These are phyloP conservation scores for Collybia sp. DNA, from an alignment of 768 basidiomycete species.

Conservation along the genomic window DNA sequence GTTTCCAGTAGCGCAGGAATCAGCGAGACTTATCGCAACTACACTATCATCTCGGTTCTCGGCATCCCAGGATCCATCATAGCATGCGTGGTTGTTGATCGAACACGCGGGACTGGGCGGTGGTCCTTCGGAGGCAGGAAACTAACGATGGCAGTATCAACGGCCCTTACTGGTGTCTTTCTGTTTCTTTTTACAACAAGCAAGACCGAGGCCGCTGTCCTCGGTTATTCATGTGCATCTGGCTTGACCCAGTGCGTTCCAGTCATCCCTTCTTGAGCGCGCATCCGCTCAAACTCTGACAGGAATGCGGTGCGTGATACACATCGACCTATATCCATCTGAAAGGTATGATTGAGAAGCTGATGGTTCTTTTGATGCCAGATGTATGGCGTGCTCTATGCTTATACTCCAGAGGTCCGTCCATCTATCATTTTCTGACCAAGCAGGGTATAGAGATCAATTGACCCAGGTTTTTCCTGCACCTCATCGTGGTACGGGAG, in stretches of 20 bases:
- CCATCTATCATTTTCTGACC: neutral
- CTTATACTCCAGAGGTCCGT: constrained; percentile 50
- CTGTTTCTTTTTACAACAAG: constrained; percentile 50
- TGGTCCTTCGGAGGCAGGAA: constrained; percentile 41
- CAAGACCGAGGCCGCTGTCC: constrained; percentile 28
- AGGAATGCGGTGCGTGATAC: constrained; percentile 30
- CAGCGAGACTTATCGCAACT: constrained; percentile 38
- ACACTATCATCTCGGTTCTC: constrained; percentile 41
- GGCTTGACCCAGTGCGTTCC: constrained; percentile 33
- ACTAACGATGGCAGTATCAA: constrained; percentile 40
- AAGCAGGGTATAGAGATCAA: neutral
- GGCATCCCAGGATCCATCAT: constrained; percentile 45
- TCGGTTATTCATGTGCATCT: constrained; percentile 43
- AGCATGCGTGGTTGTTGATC: constrained; percentile 40
- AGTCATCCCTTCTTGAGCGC: neutral
- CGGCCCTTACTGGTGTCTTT: constrained; percentile 39
- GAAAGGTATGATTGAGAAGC: no score
- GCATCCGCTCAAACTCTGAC: neutral
- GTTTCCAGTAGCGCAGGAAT: constrained; percentile 19
- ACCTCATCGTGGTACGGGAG: constrained; percentile 51
- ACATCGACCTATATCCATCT: neutral
- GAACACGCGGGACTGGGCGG: constrained; percentile 24
- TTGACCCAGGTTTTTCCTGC: constrained; percentile 40
- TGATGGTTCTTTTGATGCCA: constrained; percentile 1
- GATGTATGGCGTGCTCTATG: constrained; percentile 53